Evolutionary conservation across 2,329 filamentous ascomycete species (phyloP).

Genomic region (Diaporthe vaccinii): DNA sequence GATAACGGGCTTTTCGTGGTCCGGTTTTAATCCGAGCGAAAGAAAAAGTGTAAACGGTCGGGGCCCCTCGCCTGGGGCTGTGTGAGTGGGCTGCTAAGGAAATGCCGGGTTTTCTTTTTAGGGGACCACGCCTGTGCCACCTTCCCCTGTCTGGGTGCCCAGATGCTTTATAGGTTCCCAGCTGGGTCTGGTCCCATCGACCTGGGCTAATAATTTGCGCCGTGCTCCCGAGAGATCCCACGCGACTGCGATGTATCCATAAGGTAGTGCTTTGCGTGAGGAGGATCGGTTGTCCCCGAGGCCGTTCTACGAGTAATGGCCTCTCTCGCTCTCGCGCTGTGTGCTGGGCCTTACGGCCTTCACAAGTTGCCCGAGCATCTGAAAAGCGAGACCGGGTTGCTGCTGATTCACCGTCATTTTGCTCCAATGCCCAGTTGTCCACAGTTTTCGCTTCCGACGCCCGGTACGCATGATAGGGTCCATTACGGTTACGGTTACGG

Average conservation of each 20-base stretch:
- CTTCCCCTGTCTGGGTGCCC: neutral
- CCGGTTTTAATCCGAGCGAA: slow-evolving; percentile 32
- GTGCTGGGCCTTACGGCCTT: neutral
- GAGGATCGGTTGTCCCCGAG: slow-evolving; percentile 7
- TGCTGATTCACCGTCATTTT: slow-evolving; percentile 2
- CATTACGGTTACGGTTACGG: neutral
- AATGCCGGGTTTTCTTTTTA: slow-evolving; percentile 20
- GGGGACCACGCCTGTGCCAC: neutral
- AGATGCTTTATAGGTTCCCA: neutral
- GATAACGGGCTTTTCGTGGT: slow-evolving; percentile 36
- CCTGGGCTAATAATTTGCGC: neutral
- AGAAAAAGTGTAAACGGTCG: slow-evolving; percentile 19
- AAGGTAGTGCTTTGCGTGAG: neutral
- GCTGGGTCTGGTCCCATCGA: neutral
- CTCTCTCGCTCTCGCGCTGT: neutral
- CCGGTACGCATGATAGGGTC: neutral
- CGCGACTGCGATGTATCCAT: neutral
- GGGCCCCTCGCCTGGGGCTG: neutral
- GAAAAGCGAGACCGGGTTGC: slow-evolving; percentile 1
- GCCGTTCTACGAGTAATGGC: slow-evolving; percentile 26
- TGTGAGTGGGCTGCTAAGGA: slow-evolving; percentile 4
- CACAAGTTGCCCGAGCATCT: slow-evolving; percentile 12
- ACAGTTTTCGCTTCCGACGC: neutral
- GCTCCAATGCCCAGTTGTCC: neutral
- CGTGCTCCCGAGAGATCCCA: slow-evolving; percentile 9